Evolutionary conservation across 345 rosid genomes (phyloP).

Genomic region (Citrus sinensis): DNA sequence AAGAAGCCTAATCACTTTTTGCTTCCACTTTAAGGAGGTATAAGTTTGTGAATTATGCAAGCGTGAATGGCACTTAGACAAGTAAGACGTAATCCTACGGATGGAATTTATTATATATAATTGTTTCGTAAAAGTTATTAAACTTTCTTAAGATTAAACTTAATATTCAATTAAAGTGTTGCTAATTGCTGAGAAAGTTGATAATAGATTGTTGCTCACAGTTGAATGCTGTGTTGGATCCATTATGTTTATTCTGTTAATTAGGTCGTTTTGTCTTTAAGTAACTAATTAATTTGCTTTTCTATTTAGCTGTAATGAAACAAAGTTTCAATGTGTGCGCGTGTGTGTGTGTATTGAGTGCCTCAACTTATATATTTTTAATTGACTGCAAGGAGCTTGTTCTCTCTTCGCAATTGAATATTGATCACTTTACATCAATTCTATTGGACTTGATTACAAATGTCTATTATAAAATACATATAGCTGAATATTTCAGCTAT

Average conservation of each 20-base stretch:
- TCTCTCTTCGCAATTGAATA: neutral
- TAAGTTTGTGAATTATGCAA: neutral
- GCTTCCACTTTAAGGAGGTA: neutral
- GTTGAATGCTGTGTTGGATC: neutral
- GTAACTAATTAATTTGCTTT: neutral
- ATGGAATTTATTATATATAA: neutral
- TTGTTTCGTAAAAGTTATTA: neutral
- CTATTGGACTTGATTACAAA: neutral
- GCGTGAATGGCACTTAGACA: neutral
- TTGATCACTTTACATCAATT: neutral
- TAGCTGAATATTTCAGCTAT: neutral
- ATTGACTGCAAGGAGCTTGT: neutral
- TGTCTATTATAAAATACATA: too few relatives aligned
- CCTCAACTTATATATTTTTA: neutral
- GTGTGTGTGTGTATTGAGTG: too few relatives aligned
- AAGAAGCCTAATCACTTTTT: conserved; percentile 1
- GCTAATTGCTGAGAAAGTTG: neutral
- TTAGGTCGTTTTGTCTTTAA: neutral
- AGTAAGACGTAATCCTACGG: neutral
- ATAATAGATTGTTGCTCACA: neutral
- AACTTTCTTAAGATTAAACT: neutral
- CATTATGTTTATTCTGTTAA: neutral
- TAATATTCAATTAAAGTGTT: neutral
- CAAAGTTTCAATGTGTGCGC: neutral
- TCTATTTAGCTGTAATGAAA: neutral